These are phyloP conservation scores for Craterostigma plantagineum DNA, from an alignment of 257 asterid genomes.

Conservation along the genomic window DNA sequence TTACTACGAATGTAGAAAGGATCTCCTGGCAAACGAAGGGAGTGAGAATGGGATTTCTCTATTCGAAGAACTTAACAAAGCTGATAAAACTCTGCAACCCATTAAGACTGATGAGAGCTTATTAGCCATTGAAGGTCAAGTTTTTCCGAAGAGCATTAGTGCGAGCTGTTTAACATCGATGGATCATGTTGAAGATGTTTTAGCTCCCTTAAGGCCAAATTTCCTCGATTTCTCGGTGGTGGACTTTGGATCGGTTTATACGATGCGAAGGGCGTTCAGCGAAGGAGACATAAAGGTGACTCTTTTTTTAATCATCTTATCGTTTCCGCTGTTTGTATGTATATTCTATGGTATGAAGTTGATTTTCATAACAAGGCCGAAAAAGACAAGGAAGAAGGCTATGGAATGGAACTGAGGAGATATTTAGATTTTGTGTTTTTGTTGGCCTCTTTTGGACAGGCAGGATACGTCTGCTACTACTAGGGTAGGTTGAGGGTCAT, in stretches of 20 bases:
- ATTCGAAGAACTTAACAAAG: conserved; percentile 37
- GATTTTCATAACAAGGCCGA: too few species aligned
- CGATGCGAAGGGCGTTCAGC: conserved; percentile 81
- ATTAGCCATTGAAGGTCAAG: conserved; percentile 20
- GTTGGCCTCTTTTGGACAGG: too few species aligned
- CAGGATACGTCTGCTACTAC: too few species aligned
- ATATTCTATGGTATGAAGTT: background rate
- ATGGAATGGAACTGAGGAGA: too few species aligned
- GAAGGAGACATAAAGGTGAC: conserved; percentile 92
- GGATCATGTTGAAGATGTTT: conserved; percentile 26
- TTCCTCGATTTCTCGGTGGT: conserved; percentile 59
- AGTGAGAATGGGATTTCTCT: conserved; percentile 30
- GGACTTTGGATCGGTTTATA: conserved; percentile 60
- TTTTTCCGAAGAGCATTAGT: conserved; percentile 61
- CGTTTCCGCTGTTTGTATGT: conserved; percentile 5
- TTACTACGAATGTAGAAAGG: conserved; percentile 78
- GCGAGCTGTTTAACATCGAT: conserved; percentile 39
- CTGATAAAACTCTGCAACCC: conserved; percentile 28
- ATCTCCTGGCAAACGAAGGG: conserved; percentile 71
- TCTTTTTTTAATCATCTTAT: conserved; percentile 15
- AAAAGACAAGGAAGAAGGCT: too few species aligned
- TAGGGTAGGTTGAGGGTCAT: conserved; percentile 5
- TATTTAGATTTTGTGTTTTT: too few species aligned
- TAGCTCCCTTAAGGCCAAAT: conserved; percentile 34
- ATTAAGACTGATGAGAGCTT: conserved; percentile 17